These are phyloP conservation scores for Scheffersomyces titani DNA, from an alignment of 1,139 yeast genomes.

Conservation along the genomic window DNA sequence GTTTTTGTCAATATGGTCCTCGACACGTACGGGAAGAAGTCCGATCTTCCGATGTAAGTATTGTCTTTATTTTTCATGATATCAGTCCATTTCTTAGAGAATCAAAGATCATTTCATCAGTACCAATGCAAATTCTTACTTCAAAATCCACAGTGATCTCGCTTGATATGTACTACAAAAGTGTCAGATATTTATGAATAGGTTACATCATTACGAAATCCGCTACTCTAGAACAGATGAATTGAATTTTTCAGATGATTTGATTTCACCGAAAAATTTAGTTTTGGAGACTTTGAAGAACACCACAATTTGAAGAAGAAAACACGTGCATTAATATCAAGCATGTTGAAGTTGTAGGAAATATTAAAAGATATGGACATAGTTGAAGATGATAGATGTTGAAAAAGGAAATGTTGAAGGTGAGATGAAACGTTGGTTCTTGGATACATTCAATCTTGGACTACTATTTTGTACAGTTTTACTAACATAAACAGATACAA, in stretches of 20 bases:
- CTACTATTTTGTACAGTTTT: not conserved
- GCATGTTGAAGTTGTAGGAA: too few relatives aligned
- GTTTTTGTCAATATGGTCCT: conserved; percentile 20
- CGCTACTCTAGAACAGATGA: not conserved
- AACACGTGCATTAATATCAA: too few relatives aligned
- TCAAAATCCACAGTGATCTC: not conserved
- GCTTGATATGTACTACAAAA: not conserved
- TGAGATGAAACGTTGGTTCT: not conserved
- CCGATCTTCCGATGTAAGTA: conserved; percentile 50
- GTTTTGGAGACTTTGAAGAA: too few relatives aligned
- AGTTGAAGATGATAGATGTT: too few relatives aligned
- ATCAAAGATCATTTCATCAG: not conserved
- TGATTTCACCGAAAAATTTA: too few relatives aligned
- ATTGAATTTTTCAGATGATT: too few relatives aligned
- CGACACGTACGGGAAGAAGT: conserved; percentile 40
- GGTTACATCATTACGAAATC: not conserved
- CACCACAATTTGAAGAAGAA: too few relatives aligned
- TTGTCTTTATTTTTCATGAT: not conserved
- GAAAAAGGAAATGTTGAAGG: not conserved
- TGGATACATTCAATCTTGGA: not conserved
- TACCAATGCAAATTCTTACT: not conserved
- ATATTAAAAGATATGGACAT: too few relatives aligned
- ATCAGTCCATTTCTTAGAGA: too few relatives aligned
- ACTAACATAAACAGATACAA: conserved; percentile 10
- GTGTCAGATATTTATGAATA: not conserved